A percentile compares a stretch with the other conserved stretches of the same genome.
phyloP scores from a whole-genome alignment of 768 basidiomycete genomes.

The Serpula lacrymans region DNA sequence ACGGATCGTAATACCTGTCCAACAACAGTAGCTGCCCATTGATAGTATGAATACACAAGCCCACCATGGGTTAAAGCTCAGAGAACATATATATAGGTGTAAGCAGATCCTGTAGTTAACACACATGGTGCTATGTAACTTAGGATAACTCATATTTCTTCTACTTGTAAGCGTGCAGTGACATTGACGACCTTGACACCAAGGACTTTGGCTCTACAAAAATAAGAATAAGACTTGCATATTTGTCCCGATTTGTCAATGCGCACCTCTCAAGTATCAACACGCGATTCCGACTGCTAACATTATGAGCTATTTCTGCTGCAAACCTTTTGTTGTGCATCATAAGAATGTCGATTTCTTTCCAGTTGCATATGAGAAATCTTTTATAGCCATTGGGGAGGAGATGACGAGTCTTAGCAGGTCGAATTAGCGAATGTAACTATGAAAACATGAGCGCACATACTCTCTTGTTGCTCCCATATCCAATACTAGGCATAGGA shows the following conservation, averaged over 20 bases:
- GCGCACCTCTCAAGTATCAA: slow-evolving; percentile 80
- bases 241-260: slow-evolving; percentile 1
- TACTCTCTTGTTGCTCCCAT: slow-evolving; percentile 83
- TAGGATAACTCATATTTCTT: too few species aligned
- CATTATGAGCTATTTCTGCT: slow-evolving; percentile 95
- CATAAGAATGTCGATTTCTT: slow-evolving; percentile 90
- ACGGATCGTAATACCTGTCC: too few species aligned
- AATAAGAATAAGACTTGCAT: slow-evolving; percentile 7
- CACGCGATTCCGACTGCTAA: slow-evolving; percentile 93
- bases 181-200: slow-evolving; percentile 95
- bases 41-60: slow-evolving; percentile 12
- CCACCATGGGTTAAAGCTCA: slow-evolving; percentile 42
- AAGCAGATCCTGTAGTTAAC: slow-evolving; percentile 53
- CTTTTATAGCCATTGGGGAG: slow-evolving; percentile 96
- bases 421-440: slow-evolving; percentile 4
- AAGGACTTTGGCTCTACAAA: slow-evolving; percentile 71
- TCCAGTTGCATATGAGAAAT: slow-evolving; percentile 90
- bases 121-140: too few species aligned
- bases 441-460: slow-evolving; percentile 17
- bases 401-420: slow-evolving; percentile 78
- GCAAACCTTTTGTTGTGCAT: slow-evolving; percentile 98
- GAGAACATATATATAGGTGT: slow-evolving; percentile 46
- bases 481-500: slow-evolving; percentile 90
- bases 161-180: slow-evolving; percentile 88
- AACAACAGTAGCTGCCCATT: too few species aligned